A percentile compares a stretch with the other conserved stretches of the same genome.
Conservation (phyloP, 129 eudicot species). For the Smallanthus sonchifolius region DNA sequence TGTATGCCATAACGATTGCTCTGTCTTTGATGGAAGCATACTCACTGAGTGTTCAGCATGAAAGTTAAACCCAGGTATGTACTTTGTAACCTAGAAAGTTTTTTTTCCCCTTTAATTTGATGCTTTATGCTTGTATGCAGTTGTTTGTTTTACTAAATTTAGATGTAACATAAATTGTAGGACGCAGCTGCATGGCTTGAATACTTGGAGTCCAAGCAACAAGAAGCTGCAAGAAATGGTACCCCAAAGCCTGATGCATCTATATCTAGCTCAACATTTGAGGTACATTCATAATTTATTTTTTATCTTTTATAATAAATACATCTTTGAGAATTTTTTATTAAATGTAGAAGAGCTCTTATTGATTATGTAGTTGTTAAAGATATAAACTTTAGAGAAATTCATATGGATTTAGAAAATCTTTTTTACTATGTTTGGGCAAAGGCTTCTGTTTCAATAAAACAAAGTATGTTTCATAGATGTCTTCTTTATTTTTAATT, state of each 20-base stretch:
- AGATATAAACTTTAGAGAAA: not conserved
- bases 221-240: conserved; percentile 91
- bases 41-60: conserved; percentile 96
- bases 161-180: conserved; percentile 32
- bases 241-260: conserved; percentile 98
- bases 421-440: not conserved
- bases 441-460: not conserved
- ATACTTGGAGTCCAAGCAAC: conserved; percentile 90
- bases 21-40: conserved; percentile 98
- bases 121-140: not conserved
- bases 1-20: conserved; percentile 90
- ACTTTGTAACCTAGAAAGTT: not conserved
- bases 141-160: conserved; percentile 2
- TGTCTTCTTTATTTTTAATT: not conserved
- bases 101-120: not conserved
- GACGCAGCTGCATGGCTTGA: conserved; percentile 99
- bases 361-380: not conserved
- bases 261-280: conserved; percentile 84
- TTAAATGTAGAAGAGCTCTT: not conserved
- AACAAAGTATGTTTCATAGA: not conserved
- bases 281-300: conserved; percentile 34
- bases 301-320: not conserved
- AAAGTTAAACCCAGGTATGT: conserved; percentile 90
- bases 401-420: conserved; percentile 3
- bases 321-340: not conserved